Evolutionary conservation across 768 basidiomycete species (phyloP), one percentile per base, ranked within the genome.

Genomic region (Leucocoprinus sp.): DNA sequence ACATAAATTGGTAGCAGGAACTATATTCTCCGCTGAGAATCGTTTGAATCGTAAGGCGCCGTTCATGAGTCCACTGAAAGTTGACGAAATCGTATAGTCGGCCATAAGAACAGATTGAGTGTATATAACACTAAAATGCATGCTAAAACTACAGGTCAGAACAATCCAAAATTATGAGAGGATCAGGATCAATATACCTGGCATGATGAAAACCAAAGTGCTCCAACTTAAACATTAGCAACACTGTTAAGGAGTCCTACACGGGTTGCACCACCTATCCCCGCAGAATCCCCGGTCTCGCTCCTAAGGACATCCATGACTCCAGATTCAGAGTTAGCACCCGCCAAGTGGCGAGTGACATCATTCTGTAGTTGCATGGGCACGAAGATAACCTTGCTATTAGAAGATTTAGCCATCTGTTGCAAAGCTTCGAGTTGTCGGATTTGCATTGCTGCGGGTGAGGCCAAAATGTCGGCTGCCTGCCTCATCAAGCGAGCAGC

Each of bases 371-470:
- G 72, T 52, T 90, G 85, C 89, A 92, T 92, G 9, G 88, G 90
- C 23, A 93, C 93, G 55, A 97, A 96, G 46, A 98, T 75, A 54
- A 95, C 91, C 64, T 98, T 98, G 73, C 76, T 81, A 53, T 74
- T 72, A n/a, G 85, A 79, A 12, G 78, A 80, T 64, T 88, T 86
- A 38, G 93, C 88, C 93, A 98, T 98, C 57, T 80, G 75, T 74
- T 96, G 92, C 52, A 97, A 57, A 38, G 93, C 90, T 64, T 99
- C 95, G 52, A 98, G 77, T 61, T 97, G 95, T 49, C 95, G 75
- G 61, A 97, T 97, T 64, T 96, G 93, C 92, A 97, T 96, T 44
- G 95, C 95, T 17, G 95, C 93, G 7, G 92, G 92, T 8, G 83
- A 88, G 17, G 92, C 90, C 57, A 91, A 69, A 56, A 95, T 96